Conservation (phyloP, 2,329 filamentous ascomycete genomes). For the Sporothrix luriei region DNA sequence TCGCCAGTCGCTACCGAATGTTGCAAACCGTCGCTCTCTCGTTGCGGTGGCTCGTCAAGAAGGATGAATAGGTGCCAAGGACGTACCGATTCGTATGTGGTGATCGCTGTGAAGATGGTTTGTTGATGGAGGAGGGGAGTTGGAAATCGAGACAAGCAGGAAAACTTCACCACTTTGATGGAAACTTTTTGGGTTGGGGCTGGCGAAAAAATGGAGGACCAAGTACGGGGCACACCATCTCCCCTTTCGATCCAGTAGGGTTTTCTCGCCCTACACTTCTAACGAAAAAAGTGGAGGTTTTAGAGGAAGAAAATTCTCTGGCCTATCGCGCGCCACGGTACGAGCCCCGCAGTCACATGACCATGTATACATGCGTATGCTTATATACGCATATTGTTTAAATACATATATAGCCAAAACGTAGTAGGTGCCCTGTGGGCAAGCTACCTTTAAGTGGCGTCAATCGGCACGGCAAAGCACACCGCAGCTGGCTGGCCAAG, state of each 20-base stretch:
- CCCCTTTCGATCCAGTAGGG: constrained; percentile 43
- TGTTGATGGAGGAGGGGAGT: constrained; percentile 33
- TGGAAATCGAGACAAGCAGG: constrained; percentile 30
- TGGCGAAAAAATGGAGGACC: constrained; percentile 32
- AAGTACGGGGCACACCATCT: constrained; percentile 18
- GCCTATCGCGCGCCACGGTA: neutral
- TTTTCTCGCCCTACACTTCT: constrained; percentile 47
- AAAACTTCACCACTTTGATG: constrained; percentile 24
- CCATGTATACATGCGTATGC: neutral
- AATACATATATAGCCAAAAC: neutral
- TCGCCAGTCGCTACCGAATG: neutral
- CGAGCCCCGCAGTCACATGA: constrained; percentile 19
- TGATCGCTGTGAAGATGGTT: constrained; percentile 48
- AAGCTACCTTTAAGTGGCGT: neutral
- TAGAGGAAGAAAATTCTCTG: constrained; percentile 18
- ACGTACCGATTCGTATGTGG: constrained; percentile 56
- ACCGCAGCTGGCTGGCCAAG: too few relatives aligned
- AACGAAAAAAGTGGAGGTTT: constrained; percentile 13
- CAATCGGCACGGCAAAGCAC: neutral
- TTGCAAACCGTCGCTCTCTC: constrained; percentile 26
- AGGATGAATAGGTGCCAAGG: constrained; percentile 30
- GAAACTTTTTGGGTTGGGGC: constrained; percentile 34
- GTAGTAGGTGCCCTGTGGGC: neutral
- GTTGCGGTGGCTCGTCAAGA: constrained; percentile 9
- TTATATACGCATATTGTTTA: neutral